Conservation (phyloP, 306 rosid species). For the Citrullus mucosospermus region DNA sequence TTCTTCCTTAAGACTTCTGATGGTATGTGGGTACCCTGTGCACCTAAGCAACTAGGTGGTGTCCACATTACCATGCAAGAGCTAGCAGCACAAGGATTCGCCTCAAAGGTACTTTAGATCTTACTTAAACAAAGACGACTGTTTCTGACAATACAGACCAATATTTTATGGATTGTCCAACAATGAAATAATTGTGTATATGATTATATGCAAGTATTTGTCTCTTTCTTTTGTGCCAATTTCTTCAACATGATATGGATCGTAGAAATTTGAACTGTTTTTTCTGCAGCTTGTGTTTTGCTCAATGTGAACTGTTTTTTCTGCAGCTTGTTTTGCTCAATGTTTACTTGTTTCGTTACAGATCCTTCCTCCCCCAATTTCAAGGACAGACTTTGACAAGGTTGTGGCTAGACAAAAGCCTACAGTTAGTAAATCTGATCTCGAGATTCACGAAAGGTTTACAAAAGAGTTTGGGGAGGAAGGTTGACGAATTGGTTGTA, state of each 20-base stretch:
- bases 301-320: background rate
- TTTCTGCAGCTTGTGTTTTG: background rate
- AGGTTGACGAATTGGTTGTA: constrained; percentile 32
- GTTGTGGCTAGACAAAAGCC: constrained; percentile 93
- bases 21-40: constrained; percentile 75
- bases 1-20: constrained; percentile 45
- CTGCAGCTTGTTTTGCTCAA: background rate
- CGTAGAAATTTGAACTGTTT: background rate
- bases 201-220: too few relatives aligned
- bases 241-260: constrained; percentile 10
- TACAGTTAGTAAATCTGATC: constrained; percentile 80
- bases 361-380: constrained; percentile 90
- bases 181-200: background rate
- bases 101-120: constrained; percentile 49
- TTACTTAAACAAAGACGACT: background rate
- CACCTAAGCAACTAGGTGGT: constrained; percentile 65
- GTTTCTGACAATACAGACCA: background rate
- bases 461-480: constrained; percentile 96
- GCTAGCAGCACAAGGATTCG: constrained; percentile 62
- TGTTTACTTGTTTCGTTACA: constrained; percentile 22
- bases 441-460: constrained; percentile 81
- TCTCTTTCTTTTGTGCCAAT: too few relatives aligned
- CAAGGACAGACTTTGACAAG: constrained; percentile 78
- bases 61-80: constrained; percentile 74
- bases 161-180: background rate